Percentiles rank a stretch among this genome's conserved stretches.
phyloP scores from a whole-genome alignment of 441 rosid species.

The Croton setiger region DNA sequence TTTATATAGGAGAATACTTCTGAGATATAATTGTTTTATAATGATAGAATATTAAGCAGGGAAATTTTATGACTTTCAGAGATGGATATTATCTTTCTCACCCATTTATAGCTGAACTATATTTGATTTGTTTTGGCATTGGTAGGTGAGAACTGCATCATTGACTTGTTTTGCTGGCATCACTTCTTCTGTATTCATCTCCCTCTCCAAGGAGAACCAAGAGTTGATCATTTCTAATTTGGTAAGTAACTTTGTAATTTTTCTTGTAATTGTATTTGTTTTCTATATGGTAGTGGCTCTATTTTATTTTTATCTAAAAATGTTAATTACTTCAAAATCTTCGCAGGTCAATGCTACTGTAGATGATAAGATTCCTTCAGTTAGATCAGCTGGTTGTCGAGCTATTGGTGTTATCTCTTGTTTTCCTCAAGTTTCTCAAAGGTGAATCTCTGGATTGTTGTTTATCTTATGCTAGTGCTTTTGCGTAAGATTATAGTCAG shows the following conservation, averaged over 20 bases:
- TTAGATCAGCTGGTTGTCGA: slow-evolving; percentile 93
- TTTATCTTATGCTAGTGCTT: slow-evolving; percentile 19
- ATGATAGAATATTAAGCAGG: neutral
- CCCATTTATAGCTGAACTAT: slow-evolving; percentile 14
- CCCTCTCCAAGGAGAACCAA: slow-evolving; percentile 53
- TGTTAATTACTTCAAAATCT: slow-evolving; percentile 19
- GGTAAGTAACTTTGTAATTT: slow-evolving; percentile 42
- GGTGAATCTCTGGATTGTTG: slow-evolving; percentile 39
- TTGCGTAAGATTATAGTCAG: slow-evolving; percentile 22
- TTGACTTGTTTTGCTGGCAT: slow-evolving; percentile 94
- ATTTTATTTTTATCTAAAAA: slow-evolving; percentile 12
- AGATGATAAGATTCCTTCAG: slow-evolving; percentile 69
- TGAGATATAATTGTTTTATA: slow-evolving; percentile 13
- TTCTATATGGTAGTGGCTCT: slow-evolving; percentile 6
- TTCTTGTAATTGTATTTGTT: slow-evolving; percentile 17
- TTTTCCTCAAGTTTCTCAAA: slow-evolving; percentile 60
- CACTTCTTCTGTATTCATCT: slow-evolving; percentile 66
- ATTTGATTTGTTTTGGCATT: slow-evolving; percentile 14
- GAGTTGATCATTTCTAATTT: slow-evolving; percentile 61
- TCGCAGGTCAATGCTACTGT: slow-evolving; percentile 62
- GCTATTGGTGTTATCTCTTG: slow-evolving; percentile 90
- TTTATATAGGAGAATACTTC: neutral
- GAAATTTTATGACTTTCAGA: slow-evolving; percentile 6
- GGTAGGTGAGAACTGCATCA: slow-evolving; percentile 81
- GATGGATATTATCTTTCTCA: slow-evolving; percentile 10